These are phyloP conservation scores for Cryptococcus jaspeensis DNA, from an alignment of 1,284 basidiomycete species.

Conservation along the genomic window DNA sequence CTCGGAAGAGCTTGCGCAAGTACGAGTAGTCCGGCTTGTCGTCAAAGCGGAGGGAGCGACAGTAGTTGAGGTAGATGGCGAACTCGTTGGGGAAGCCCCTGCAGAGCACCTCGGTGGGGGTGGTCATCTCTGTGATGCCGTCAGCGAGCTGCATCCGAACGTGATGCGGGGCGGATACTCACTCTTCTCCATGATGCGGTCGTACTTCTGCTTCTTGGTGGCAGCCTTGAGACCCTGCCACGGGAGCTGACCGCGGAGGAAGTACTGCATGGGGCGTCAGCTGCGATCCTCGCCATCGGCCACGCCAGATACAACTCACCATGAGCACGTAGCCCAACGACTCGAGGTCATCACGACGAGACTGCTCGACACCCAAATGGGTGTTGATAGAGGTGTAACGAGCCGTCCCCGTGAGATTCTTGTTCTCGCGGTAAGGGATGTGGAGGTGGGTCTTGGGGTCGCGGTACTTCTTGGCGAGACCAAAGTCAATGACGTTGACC, in stretches of 20 bases:
- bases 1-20: constrained; percentile 95
- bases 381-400: constrained; percentile 99
- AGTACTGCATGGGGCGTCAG: constrained; percentile 61
- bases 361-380: constrained; percentile 95
- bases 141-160: background rate
- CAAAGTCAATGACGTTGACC: constrained; percentile 99
- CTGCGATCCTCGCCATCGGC: background rate
- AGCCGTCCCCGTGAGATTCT: constrained; percentile 98
- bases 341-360: constrained; percentile 92
- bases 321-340: constrained; percentile 95
- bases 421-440: constrained; percentile 99
- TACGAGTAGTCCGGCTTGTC: constrained; percentile 99
- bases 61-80: constrained; percentile 96
- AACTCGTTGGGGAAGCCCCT: constrained; percentile 97
- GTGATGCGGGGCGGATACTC: constrained; percentile 14
- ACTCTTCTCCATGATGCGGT: constrained; percentile 95
- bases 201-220: constrained; percentile 98
- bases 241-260: constrained; percentile 84
- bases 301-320: constrained; percentile 24
- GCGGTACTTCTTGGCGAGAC: constrained; percentile 98
- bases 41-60: constrained; percentile 92
- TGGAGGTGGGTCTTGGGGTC: constrained; percentile 99
- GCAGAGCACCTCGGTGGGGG: constrained; percentile 90
- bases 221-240: constrained; percentile 97
- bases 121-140: constrained; percentile 89